Evolutionary conservation across 2,329 filamentous ascomycete species (phyloP).

Genomic region (Penicillium expansum): DNA sequence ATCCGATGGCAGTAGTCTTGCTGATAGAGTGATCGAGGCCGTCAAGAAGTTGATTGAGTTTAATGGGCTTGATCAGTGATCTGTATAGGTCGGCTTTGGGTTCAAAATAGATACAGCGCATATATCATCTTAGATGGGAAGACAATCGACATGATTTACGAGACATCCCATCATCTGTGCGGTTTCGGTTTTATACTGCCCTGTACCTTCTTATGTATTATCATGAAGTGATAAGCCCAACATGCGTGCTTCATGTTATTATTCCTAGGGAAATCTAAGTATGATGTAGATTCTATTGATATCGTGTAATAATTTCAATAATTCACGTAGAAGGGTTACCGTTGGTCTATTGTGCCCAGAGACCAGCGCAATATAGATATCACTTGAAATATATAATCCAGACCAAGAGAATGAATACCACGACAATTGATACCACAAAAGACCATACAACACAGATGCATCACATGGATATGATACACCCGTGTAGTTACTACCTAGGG

Average conservation of each 20-base stretch:
- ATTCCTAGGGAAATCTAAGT: no score
- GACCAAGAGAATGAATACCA: neutral
- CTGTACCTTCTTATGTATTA: no score
- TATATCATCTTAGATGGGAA: neutral
- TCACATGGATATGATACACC: no score
- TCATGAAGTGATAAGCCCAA: no score
- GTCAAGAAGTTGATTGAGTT: slow-evolving; percentile 82
- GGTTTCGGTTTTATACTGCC: neutral
- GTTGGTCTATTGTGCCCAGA: neutral
- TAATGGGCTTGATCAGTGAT: slow-evolving; percentile 70
- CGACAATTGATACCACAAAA: neutral
- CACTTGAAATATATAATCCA: neutral
- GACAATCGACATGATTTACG: neutral
- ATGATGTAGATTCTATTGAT: no score
- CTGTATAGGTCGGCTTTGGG: neutral
- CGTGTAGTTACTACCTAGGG: neutral
- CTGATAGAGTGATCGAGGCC: slow-evolving; percentile 62
- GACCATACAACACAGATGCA: neutral
- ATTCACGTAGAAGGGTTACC: no score
- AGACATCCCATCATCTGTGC: neutral
- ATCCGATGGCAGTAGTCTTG: slow-evolving; percentile 37
- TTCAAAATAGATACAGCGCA: neutral
- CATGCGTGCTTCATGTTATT: no score
- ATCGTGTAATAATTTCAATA: no score
- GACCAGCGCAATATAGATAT: neutral